Base-by-base conservation (phyloP, 2,329 filamentous ascomycete species). In the Harringtonia aguacate region DNA sequence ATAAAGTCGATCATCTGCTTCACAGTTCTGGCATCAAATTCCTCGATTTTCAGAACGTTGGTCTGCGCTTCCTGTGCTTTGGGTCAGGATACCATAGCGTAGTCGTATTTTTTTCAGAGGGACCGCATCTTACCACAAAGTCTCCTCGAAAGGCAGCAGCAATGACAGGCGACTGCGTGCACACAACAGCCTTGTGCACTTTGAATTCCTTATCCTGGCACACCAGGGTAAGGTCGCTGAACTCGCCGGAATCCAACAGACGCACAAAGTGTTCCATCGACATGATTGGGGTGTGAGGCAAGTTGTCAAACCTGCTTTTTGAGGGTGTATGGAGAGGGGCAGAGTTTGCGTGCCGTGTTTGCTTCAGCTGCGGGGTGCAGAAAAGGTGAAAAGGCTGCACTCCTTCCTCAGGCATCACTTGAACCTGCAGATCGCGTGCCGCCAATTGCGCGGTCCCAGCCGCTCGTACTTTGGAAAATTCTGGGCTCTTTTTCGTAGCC, bases 61-160 rank as follows among this genome's bases (percentile, higher is more conserved):
- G 40, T 48, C n/a, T 18, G 24, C 0, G 45, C 44, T 39, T 52
- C 44, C 46, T 50, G 5, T 36, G 9, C 9, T 33, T 5, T 7
- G 28, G 15, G 24, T 27, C 24, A 27, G 24, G 6, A 10, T 27
- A 6, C 10, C 6, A 27, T 27, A 10, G 24, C 10, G 24, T 27
- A 10, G 24, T 27, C 7, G 10, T 27, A 27, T 7, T 27, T 6
- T 27, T 10, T n/a, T n/a, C n/a, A n/a, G n/a, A 24, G 14, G 22
- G 4, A 17, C 3, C 27, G n/a, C n/a, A n/a, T 56, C 24, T 37
- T 57, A 50, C 57, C 56, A 50, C 51, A 54, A 49, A 60, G 41
- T 28, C 48, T 45, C 48, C 45, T 41, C 51, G 48, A 34, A 53
- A 41, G 15, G 50, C 51, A 15, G 49, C 44, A 9, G 41, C 41